A percentile compares a stretch with the other conserved stretches of the same genome.
phyloP scores from a whole-genome alignment of 179 eudicot species.

The Patellifolia procumbens region DNA sequence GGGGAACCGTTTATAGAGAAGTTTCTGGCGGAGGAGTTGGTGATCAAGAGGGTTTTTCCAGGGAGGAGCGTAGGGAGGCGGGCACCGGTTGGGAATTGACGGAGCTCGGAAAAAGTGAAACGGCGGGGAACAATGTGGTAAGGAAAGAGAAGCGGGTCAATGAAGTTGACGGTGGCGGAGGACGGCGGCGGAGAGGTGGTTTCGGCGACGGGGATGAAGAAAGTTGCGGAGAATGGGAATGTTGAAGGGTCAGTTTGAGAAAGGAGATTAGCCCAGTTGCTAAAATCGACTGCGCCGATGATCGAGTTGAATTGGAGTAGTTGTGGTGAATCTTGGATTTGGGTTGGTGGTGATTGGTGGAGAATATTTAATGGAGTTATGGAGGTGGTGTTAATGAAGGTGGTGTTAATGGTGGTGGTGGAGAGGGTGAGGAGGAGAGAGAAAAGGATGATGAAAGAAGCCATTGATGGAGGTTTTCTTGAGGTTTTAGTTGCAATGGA shows the following conservation, averaged over 20 bases:
- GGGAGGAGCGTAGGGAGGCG: slow-evolving; percentile 64
- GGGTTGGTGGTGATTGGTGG: background rate
- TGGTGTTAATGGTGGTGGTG: background rate
- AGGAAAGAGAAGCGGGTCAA: slow-evolving; percentile 54
- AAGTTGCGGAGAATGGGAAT: slow-evolving; percentile 43
- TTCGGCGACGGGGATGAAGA: slow-evolving; percentile 50
- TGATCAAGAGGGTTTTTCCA: slow-evolving; percentile 47
- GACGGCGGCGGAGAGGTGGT: slow-evolving; percentile 16
- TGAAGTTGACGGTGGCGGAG: background rate
- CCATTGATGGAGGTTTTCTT: background rate
- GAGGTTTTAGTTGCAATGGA: background rate
- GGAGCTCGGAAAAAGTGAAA: slow-evolving; percentile 49
- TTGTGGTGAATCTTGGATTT: background rate
- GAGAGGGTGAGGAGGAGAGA: background rate
- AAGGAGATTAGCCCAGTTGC: slow-evolving; percentile 44
- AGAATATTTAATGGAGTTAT: background rate
- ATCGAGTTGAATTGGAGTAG: slow-evolving; percentile 36
- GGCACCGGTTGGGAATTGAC: slow-evolving; percentile 18
- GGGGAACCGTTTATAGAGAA: slow-evolving; percentile 46
- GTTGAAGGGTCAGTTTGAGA: slow-evolving; percentile 32
- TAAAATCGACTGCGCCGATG: slow-evolving; percentile 47
- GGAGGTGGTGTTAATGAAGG: background rate
- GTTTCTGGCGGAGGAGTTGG: slow-evolving; percentile 39
- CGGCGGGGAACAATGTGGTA: slow-evolving; percentile 68
- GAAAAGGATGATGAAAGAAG: background rate